Conservation (phyloP, 129 eudicot species). For the Apium graveolens region DNA sequence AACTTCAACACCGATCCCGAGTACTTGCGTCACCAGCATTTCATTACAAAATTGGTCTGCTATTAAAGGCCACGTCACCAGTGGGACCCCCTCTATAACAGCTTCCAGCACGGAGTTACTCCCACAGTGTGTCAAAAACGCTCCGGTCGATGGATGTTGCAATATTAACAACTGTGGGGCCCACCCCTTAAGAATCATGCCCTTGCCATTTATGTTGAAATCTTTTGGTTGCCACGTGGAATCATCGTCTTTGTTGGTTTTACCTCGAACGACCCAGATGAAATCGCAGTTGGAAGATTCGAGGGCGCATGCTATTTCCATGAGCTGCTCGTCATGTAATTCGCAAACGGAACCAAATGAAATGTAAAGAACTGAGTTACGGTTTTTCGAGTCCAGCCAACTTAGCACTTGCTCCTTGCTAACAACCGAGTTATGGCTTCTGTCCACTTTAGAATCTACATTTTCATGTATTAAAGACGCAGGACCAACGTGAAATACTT, state of each 20-base stretch:
- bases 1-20: slow-evolving; percentile 40
- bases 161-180: slow-evolving; percentile 51
- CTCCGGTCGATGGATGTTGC: slow-evolving; percentile 37
- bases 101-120: slow-evolving; percentile 55
- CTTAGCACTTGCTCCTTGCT: not conserved
- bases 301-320: slow-evolving; percentile 52
- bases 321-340: slow-evolving; percentile 28
- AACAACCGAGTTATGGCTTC: slow-evolving; percentile 22
- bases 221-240: slow-evolving; percentile 26
- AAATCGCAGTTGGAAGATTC: slow-evolving; percentile 38
- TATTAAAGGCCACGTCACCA: slow-evolving; percentile 54
- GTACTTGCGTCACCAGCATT: slow-evolving; percentile 39
- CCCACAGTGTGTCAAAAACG: slow-evolving; percentile 51
- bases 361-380: slow-evolving; percentile 46
- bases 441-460: slow-evolving; percentile 21
- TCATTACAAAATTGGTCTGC: slow-evolving; percentile 54
- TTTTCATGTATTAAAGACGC: slow-evolving; percentile 18
- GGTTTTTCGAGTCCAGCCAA: slow-evolving; percentile 47
- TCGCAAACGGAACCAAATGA: slow-evolving; percentile 40
- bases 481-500: slow-evolving; percentile 59
- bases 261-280: slow-evolving; percentile 49
- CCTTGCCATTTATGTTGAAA: slow-evolving; percentile 33
- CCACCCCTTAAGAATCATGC: slow-evolving; percentile 54
- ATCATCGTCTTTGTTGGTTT: not conserved
- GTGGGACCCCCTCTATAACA: slow-evolving; percentile 34